Conservation (phyloP, 2,329 filamentous ascomycete genomes). For the Falciphora oryzae region DNA sequence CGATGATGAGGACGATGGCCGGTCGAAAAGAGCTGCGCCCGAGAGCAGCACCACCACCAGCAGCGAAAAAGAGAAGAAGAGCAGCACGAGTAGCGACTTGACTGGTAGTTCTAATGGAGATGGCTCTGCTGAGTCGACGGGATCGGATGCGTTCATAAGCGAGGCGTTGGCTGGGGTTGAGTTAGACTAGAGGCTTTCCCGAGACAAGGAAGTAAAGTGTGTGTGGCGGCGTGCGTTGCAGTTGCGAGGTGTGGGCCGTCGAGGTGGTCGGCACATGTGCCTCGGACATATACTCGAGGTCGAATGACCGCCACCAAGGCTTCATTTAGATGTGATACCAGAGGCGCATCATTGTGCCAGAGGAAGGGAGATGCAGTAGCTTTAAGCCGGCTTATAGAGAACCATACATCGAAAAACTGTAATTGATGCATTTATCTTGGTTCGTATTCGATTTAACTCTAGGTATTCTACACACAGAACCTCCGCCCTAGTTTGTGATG, state of each 20-base stretch:
- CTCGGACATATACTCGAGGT: not conserved
- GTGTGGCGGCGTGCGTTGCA: not conserved
- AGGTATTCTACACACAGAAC: too few relatives aligned
- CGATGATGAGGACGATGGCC: slow-evolving; percentile 28
- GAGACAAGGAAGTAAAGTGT: not conserved
- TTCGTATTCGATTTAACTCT: too few relatives aligned
- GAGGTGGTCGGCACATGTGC: too few relatives aligned
- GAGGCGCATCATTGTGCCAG: too few relatives aligned
- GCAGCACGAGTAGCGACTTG: not conserved
- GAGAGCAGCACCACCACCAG: not conserved
- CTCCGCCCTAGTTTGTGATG: too few relatives aligned
- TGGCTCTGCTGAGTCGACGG: not conserved
- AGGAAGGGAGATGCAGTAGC: too few relatives aligned
- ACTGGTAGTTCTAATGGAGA: not conserved
- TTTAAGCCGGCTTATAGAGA: too few relatives aligned
- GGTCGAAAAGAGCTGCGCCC: not conserved
- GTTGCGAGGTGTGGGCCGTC: too few relatives aligned
- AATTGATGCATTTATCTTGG: too few relatives aligned
- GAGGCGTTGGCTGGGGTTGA: slow-evolving; percentile 26
- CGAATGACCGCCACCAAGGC: not conserved
- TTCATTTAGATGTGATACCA: not conserved
- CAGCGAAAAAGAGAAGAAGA: slow-evolving; percentile 3
- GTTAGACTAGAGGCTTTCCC: slow-evolving; percentile 20
- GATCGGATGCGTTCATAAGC: slow-evolving; percentile 22
- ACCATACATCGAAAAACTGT: too few relatives aligned